Conservation (phyloP, 169 alveolate genomes). For the Neospora caninum region DNA sequence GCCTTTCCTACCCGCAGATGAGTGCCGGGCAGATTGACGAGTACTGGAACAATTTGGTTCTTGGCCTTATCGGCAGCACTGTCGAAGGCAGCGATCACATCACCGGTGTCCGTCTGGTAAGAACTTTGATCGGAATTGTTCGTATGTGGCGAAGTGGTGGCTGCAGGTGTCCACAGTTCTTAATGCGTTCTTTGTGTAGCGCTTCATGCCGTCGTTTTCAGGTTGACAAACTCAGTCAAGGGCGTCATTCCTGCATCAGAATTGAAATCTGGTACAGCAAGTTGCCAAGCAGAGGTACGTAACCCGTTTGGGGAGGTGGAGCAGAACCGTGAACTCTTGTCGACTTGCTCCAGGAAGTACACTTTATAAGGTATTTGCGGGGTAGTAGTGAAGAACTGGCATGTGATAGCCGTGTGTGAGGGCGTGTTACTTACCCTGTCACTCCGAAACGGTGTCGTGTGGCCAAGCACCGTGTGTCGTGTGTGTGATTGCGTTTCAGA, state of each 20-base stretch:
- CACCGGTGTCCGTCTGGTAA: constrained; percentile 71
- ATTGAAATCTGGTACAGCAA: constrained; percentile 46
- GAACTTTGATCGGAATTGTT: neutral
- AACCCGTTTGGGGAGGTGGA: neutral
- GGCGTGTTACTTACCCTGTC: no score
- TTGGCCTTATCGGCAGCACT: constrained; percentile 81
- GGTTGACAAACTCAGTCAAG: constrained; percentile 61
- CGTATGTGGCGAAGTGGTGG: neutral
- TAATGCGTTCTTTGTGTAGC: neutral
- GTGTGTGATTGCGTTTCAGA: neutral
- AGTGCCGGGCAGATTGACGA: constrained; percentile 75
- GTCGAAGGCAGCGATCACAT: constrained; percentile 71
- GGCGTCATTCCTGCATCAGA: constrained; percentile 53
- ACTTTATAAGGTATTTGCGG: neutral
- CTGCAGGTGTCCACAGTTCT: neutral
- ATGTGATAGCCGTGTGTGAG: no score
- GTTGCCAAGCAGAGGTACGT: constrained; percentile 19
- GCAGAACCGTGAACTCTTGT: no score
- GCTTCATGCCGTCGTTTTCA: neutral
- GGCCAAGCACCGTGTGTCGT: no score
- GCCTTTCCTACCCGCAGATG: constrained; percentile 50
- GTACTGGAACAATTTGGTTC: constrained; percentile 84
- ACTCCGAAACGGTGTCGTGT: no score
- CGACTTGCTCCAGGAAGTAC: neutral
- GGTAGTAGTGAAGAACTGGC: neutral